These are phyloP conservation scores for Xylariaceae sp. DNA, from an alignment of 2,329 filamentous ascomycete genomes.

Conservation along the genomic window DNA sequence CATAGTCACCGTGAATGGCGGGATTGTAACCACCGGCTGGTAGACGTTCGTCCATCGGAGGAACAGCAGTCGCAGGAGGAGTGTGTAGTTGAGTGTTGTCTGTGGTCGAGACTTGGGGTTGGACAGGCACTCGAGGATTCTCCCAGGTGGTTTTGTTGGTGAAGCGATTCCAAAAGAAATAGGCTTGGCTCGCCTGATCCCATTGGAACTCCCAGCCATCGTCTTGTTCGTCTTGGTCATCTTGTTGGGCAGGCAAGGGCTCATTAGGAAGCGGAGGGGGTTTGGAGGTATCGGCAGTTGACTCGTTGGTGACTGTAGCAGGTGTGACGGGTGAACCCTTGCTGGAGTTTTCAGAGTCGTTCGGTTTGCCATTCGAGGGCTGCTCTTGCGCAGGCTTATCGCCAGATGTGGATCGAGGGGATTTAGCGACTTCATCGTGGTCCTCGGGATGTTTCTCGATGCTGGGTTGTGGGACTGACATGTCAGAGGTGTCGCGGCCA, in stretches of 20 bases:
- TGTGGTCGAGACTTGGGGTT: constrained; percentile 37
- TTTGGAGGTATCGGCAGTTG: constrained; percentile 23
- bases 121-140: constrained; percentile 75
- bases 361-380: constrained; percentile 5
- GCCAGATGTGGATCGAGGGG: neutral
- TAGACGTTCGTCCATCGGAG: constrained; percentile 46
- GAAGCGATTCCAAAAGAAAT: constrained; percentile 86
- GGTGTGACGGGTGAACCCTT: constrained; percentile 28
- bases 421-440: constrained; percentile 8
- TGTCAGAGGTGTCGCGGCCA: neutral
- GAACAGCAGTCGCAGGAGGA: constrained; percentile 36
- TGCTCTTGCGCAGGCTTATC: constrained; percentile 10
- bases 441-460: neutral
- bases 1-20: constrained; percentile 94
- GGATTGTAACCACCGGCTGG: constrained; percentile 87
- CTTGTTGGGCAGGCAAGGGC: constrained; percentile 40
- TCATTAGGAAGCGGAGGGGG: constrained; percentile 49
- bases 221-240: constrained; percentile 55
- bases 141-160: constrained; percentile 82
- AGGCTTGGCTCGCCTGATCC: constrained; percentile 72
- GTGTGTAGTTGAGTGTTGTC: constrained; percentile 36
- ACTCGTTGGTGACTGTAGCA: constrained; percentile 4
- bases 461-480: neutral
- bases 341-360: constrained; percentile 32
- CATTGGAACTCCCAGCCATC: constrained; percentile 84